Evolutionary conservation across 169 alveolate genomes (phyloP).

Genomic region (Plasmodium adleri): DNA sequence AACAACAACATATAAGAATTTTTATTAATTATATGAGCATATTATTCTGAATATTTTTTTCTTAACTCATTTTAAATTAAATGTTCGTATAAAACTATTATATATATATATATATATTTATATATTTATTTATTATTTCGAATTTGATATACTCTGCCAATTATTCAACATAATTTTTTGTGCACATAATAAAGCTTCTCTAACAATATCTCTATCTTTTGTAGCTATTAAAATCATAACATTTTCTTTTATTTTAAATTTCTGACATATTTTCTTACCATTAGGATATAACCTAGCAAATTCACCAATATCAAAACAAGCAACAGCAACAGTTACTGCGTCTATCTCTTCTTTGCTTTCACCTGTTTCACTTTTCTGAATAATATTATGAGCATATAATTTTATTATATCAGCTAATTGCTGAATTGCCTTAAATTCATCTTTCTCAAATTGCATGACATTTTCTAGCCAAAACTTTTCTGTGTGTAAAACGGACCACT

Average conservation of each 20-base stretch:
- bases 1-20: neutral
- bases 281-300: constrained; percentile 91
- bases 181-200: constrained; percentile 91
- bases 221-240: constrained; percentile 88
- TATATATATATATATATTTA: neutral
- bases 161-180: constrained; percentile 91
- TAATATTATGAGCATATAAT: constrained; percentile 62
- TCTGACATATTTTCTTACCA: constrained; percentile 90
- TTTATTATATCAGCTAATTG: constrained; percentile 86
- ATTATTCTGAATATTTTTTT: too few relatives aligned
- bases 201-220: constrained; percentile 89
- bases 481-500: constrained; percentile 89
- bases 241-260: constrained; percentile 88
- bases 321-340: constrained; percentile 88
- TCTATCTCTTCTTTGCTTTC: constrained; percentile 80
- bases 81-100: too few relatives aligned
- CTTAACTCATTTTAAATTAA: too few relatives aligned
- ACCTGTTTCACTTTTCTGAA: constrained; percentile 31
- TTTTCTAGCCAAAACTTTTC: constrained; percentile 89
- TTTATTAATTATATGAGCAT: too few relatives aligned
- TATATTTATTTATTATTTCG: constrained; percentile 12
- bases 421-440: constrained; percentile 87
- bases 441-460: constrained; percentile 86
- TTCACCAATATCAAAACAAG: constrained; percentile 93
- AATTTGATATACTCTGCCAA: constrained; percentile 85